Evolutionary conservation across 768 basidiomycete genomes (phyloP), one percentile per base, ranked within the genome.

Genomic region (Collybia nuda): DNA sequence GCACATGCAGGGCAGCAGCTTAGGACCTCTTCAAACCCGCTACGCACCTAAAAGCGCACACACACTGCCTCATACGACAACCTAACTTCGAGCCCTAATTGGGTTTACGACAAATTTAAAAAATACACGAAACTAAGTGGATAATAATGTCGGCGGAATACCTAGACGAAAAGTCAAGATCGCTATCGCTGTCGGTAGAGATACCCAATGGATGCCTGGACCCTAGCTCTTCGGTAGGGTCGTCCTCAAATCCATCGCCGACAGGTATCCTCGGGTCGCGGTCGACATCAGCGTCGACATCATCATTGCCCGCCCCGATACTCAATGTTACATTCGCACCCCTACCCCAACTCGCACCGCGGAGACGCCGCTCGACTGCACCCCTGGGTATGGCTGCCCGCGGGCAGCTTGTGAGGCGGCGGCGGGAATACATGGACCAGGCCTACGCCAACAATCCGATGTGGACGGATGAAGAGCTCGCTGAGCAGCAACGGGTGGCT

Each of bases 311-410:
- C 3, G 29, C 45, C 9, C 63, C 58, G 11, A 54, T 48, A 15
- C 60, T 70, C 35, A 75, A 68, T 44, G 75, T 86, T 39, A 77
- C 71, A 54, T 86, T 86, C 48, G 84, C 84, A 1, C 84, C 84
- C 0, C 66, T 86, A 19, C 84, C 84, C 1, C 69, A 78, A 50
- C 62, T 76, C 1, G 79, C 73, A 17, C 78, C 78, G 2, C 71
- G 75, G 18, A 76, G 75, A 56, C 74, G 78, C 40, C 72, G 76
- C 18, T 79, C 74, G 5, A 61, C 69, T 32, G 67, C 70, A 3
- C 84, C 83, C 5, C 65, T 85, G 2, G 84, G 84, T 3, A 76
- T 81, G 53, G 75, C 81, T 26, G 80, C 76, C 1, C 74, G 78
- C 6, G 66, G 67, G 9, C 67, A 71, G 52, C 66, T 79, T 45